phyloP scores from a whole-genome alignment of 441 rosid genomes.

The Corymbia citriodora region DNA sequence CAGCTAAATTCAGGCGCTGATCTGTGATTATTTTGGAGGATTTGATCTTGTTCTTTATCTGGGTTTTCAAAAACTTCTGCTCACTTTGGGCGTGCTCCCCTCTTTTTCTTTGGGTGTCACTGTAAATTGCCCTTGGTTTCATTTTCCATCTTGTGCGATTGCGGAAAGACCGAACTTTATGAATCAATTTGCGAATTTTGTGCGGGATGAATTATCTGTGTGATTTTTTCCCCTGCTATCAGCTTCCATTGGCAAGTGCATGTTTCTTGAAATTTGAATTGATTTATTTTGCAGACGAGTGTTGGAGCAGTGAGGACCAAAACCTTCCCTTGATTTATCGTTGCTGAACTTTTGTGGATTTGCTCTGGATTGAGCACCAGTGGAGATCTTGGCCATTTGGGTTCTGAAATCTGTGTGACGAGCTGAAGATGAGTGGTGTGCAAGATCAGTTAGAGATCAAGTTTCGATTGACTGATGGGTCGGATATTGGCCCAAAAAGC shows the following conservation, averaged over 20 bases:
- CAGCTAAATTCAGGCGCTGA: not conserved
- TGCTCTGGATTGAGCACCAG: conserved; percentile 6
- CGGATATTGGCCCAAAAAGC: conserved; percentile 89
- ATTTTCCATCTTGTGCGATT: not conserved
- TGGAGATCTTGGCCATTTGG: conserved; percentile 21
- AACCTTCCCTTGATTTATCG: conserved; percentile 7
- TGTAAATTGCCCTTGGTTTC: not conserved
- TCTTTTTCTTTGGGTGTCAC: not conserved
- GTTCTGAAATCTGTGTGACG: conserved; percentile 7
- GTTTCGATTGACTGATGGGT: conserved; percentile 86
- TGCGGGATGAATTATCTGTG: not conserved
- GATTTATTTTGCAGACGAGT: conserved; percentile 20
- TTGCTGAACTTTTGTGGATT: conserved; percentile 13
- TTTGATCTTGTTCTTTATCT: not conserved
- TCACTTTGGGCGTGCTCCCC: not conserved
- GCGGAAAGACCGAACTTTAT: not conserved
- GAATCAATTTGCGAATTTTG: not conserved
- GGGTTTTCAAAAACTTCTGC: not conserved
- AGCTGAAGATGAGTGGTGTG: conserved; percentile 54
- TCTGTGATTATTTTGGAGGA: not conserved
- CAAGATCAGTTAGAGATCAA: conserved; percentile 87
- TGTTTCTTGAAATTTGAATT: not conserved
- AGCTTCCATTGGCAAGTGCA: not conserved
- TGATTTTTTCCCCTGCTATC: not conserved
- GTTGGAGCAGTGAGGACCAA: not conserved